Evolutionary conservation across 2,329 filamentous ascomycete genomes (phyloP).

Genomic region (Bertia moriformis): DNA sequence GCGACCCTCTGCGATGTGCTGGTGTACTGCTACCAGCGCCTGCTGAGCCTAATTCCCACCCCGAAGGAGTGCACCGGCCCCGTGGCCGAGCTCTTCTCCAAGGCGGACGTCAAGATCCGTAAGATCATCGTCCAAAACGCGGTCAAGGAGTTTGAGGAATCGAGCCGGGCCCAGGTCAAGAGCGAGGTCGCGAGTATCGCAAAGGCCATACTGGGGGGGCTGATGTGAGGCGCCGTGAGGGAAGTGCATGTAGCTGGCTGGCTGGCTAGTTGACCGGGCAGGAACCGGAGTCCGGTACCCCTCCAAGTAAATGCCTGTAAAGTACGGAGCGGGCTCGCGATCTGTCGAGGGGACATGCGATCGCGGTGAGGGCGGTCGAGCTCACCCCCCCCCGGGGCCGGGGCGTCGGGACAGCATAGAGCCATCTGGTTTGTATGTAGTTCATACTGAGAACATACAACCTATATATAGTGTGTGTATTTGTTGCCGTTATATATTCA

Average conservation of each 20-base stretch:
- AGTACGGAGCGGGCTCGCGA: too few relatives aligned
- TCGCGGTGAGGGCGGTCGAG: too few relatives aligned
- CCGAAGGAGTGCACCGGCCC: slow-evolving; percentile 56
- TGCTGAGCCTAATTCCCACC: slow-evolving; percentile 61
- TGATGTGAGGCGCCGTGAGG: slow-evolving; percentile 60
- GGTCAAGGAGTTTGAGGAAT: slow-evolving; percentile 86
- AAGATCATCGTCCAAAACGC: slow-evolving; percentile 81
- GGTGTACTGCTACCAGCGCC: slow-evolving; percentile 76
- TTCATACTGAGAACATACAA: too few relatives aligned
- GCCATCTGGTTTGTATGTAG: too few relatives aligned
- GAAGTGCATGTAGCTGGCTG: slow-evolving; percentile 2
- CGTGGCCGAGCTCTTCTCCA: slow-evolving; percentile 74
- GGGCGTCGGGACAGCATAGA: too few relatives aligned
- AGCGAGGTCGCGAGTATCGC: slow-evolving; percentile 73
- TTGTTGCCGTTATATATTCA: too few relatives aligned
- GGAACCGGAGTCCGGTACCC: not conserved
- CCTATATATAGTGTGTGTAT: too few relatives aligned
- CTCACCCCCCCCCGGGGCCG: too few relatives aligned
- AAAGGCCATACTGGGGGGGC: slow-evolving; percentile 74
- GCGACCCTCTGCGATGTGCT: slow-evolving; percentile 88
- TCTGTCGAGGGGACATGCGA: too few relatives aligned
- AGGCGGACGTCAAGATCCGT: slow-evolving; percentile 71
- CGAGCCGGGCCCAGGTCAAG: slow-evolving; percentile 61
- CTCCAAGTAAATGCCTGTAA: not conserved
- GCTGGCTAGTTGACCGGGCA: not conserved